Percentiles rank a stretch among this genome's conserved stretches.
Evolutionary conservation across 345 rosid genomes (phyloP).

Genomic region (Citropsis articulata): DNA sequence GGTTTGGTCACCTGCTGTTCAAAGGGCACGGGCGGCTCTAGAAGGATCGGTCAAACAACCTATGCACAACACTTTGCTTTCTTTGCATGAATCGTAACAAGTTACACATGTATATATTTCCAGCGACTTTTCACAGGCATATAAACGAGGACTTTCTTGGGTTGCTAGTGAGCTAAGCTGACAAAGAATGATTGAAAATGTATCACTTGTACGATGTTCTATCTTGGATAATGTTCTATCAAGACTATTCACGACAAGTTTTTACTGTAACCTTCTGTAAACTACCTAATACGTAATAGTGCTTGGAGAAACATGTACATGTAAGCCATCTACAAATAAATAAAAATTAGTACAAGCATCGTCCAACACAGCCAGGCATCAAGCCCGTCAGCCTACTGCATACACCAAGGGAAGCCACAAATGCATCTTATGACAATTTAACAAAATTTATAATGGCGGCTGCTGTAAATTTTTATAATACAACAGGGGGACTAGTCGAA

Average conservation of each 20-base stretch:
- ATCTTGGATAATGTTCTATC: too few relatives aligned
- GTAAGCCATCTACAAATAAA: background rate
- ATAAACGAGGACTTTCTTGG: too few relatives aligned
- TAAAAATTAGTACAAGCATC: background rate
- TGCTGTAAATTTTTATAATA: background rate
- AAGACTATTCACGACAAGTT: background rate
- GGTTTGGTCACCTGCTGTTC: background rate
- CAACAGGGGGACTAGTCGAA: background rate
- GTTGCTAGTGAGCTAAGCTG: too few relatives aligned
- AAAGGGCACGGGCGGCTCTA: background rate
- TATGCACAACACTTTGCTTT: background rate
- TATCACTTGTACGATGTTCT: background rate
- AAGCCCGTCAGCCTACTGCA: background rate
- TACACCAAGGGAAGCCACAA: background rate
- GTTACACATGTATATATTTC: too few relatives aligned
- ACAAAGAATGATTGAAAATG: too few relatives aligned
- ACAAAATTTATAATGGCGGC: background rate
- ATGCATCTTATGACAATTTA: background rate
- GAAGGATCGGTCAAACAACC: background rate
- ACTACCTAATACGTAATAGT: background rate
- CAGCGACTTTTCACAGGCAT: too few relatives aligned
- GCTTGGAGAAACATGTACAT: background rate
- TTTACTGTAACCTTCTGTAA: too few relatives aligned
- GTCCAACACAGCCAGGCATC: background rate
- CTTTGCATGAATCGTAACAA: too few relatives aligned